These are phyloP conservation scores for Pachyrhizus erosus DNA, from an alignment of 306 rosid genomes.

Conservation along the genomic window DNA sequence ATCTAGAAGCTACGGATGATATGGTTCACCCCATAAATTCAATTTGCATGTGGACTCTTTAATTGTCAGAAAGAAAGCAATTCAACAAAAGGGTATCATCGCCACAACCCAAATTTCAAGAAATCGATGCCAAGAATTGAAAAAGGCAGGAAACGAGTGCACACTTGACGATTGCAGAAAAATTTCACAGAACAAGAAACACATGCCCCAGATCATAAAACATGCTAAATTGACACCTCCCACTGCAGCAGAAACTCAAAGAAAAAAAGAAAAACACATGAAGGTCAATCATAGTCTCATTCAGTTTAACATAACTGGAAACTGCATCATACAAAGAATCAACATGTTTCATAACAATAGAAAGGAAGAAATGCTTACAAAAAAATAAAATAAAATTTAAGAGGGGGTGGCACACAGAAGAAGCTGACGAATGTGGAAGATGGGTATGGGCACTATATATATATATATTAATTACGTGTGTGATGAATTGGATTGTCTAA, in stretches of 20 bases:
- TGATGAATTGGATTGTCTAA: conserved; percentile 25
- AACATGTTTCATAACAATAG: conserved; percentile 45
- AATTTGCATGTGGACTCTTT: conserved; percentile 44
- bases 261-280: background rate
- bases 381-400: conserved; percentile 13
- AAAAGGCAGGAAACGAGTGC: conserved; percentile 37
- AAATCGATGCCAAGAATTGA: conserved; percentile 47
- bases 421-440: conserved; percentile 65
- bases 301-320: conserved; percentile 49
- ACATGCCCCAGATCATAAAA: conserved; percentile 63
- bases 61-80: conserved; percentile 39
- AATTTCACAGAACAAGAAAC: conserved; percentile 24
- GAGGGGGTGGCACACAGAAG: conserved; percentile 49
- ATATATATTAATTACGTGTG: conserved; percentile 27
- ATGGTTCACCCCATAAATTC: conserved; percentile 34
- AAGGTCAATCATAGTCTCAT: conserved; percentile 46
- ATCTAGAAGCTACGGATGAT: background rate
- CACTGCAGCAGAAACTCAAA: conserved; percentile 39
- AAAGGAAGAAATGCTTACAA: conserved; percentile 55
- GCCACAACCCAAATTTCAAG: conserved; percentile 42
- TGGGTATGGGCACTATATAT: conserved; percentile 48
- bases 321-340: conserved; percentile 39
- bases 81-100: conserved; percentile 46
- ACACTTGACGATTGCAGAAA: conserved; percentile 30
- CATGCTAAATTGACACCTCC: conserved; percentile 47